A percentile compares a stretch with the other conserved stretches of the same genome.
phyloP scores from a whole-genome alignment of 305 asterid genomes.

The Ruellia speciosa region DNA sequence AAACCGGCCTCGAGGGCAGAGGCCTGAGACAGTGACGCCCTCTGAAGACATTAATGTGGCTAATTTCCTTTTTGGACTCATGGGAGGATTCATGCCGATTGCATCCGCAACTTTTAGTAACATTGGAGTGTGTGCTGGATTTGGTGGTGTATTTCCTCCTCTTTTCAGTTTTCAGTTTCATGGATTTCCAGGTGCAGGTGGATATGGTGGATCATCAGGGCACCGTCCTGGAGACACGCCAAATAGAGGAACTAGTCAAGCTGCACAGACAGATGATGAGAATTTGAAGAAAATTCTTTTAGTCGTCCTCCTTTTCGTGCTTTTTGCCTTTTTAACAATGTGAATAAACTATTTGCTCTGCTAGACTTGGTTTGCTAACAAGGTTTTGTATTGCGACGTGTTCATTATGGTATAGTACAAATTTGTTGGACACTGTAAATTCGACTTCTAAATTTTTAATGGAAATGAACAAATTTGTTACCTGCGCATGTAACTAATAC shows the following conservation, averaged over 20 bases:
- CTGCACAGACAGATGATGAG: slow-evolving; percentile 36
- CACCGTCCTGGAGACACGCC: slow-evolving; percentile 28
- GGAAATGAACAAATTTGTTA: neutral
- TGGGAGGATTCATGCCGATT: slow-evolving; percentile 57
- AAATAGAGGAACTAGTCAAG: slow-evolving; percentile 25
- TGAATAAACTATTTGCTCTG: slow-evolving; percentile 3
- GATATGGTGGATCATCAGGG: slow-evolving; percentile 30
- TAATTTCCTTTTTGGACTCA: slow-evolving; percentile 32
- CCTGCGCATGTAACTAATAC: neutral
- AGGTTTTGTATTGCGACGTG: neutral
- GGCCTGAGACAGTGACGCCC: slow-evolving; percentile 44
- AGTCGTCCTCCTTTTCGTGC: slow-evolving; percentile 28
- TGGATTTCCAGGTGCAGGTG: slow-evolving; percentile 26
- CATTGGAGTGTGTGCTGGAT: slow-evolving; percentile 53
- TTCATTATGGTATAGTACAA: neutral
- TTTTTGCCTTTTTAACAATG: slow-evolving; percentile 26
- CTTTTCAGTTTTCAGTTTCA: slow-evolving; percentile 40
- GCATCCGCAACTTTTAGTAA: slow-evolving; percentile 44
- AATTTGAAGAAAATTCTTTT: slow-evolving; percentile 41
- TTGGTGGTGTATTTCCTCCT: slow-evolving; percentile 53
- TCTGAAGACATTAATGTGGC: slow-evolving; percentile 28
- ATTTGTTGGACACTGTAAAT: no score
- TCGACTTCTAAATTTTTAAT: no score
- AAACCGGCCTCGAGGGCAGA: slow-evolving; percentile 56
- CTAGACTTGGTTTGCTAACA: neutral